Evolutionary conservation across 2,329 filamentous ascomycete species (phyloP), one percentile per base, ranked within the genome.

Genomic region (Neonectria punicea): DNA sequence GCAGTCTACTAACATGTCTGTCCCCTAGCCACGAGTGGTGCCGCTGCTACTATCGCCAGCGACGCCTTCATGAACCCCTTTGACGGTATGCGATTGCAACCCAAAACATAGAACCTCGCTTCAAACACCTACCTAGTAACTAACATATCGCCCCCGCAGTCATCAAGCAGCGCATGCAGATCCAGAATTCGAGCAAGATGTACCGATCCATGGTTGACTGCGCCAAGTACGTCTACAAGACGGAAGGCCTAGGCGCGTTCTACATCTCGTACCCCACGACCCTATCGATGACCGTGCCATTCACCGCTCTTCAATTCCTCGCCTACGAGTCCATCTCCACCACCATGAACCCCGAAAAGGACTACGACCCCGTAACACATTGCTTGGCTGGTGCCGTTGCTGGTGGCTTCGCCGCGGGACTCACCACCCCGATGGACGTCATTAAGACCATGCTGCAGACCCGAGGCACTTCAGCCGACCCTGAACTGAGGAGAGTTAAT

Each of bases 51-150:
- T 8, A 98, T 98, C 78, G 93, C 95, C 39, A 98, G 94, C 79
- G 96, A 99, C 84, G 96, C 96, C 59, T 89, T 99, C 71, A 99
- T 99, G 96, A 99, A 98, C 78, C 96, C 96, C 22, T 99, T 99
- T 79, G 96, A 99, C 83, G 94, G 94, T 97, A 87, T 75, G 88
- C 77, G 14, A 11, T n/a, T 14, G 22, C 49, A 36, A 34, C 14
- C 18, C 16, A 18, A n/a, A n/a, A 18, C 25, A 49, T 50, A 25
- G 10, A 1, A 28, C 10, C 28, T 30, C 55, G 55, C 41, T 41
- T 20, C 49, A 20, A n/a, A 51, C 28, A 25, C 25, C 25, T 6
- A 44, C 9, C 11, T 16, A 9, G 44, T n/a, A 28, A 44, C 62
- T 73, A 47, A 68, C 46, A 32, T n/a, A 4, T 25, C 8, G 11